These are phyloP conservation scores for Eucalyptus albens DNA, from an alignment of 345 rosid genomes.

Conservation along the genomic window DNA sequence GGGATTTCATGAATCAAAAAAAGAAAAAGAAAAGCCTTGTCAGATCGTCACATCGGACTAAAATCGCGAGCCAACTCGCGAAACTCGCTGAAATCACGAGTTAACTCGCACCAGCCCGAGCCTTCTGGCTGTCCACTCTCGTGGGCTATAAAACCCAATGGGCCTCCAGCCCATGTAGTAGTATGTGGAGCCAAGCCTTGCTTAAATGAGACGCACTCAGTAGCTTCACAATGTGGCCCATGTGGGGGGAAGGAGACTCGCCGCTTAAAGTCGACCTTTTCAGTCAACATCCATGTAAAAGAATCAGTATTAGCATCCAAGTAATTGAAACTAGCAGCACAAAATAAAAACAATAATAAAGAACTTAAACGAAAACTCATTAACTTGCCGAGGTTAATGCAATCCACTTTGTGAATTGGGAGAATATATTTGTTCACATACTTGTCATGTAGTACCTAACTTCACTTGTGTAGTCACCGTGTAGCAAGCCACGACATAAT, in stretches of 20 bases:
- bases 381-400: background rate
- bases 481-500: background rate
- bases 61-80: background rate
- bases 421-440: background rate
- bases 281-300: background rate
- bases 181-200: background rate
- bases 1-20: background rate
- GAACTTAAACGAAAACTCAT: background rate
- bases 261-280: background rate
- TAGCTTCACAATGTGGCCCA: background rate
- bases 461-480: background rate
- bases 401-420: background rate
- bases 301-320: background rate
- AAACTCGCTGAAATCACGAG: background rate
- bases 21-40: background rate
- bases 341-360: background rate
- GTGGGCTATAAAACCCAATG: background rate
- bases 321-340: background rate
- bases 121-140: background rate
- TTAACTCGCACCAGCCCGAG: background rate
- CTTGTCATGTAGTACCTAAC: background rate
- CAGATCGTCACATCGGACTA: background rate
- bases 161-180: background rate
- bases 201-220: background rate
- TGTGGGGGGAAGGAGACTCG: background rate